Evolutionary conservation across 2,329 filamentous ascomycete genomes (phyloP), one percentile per base, ranked within the genome.

Genomic region (Xylaria digitata): DNA sequence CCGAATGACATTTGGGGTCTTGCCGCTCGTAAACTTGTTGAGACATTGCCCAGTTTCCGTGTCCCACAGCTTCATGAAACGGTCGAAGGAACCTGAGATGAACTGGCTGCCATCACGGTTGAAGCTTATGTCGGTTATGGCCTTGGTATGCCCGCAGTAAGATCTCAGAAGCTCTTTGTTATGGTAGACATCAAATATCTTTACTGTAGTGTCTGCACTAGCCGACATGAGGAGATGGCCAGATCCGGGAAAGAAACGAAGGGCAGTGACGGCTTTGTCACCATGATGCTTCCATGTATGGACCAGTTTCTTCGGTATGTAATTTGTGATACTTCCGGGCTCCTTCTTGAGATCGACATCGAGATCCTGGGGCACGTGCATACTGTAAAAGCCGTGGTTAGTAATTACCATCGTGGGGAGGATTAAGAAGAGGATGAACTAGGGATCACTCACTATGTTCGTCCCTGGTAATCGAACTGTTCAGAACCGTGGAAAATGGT

Each of bases 11-110:
- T 99, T 96, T 5, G 96, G 95, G 15, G 94, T 98, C 83, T 96
- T 97, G 76, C 95, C 95, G 0, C 93, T 97, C 19, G 91, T 93
- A 83, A 97, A 99, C 65, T 93, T 93, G 75, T 89, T 90, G 71
- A 97, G 82, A 76, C 95, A 98, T 73, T 90, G 86, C 52, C 96
- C 96, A 23, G 93, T 97, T 80, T 99, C 96, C 0, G 95, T 97
- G 75, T 99, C 96, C 96, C 96, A 99, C 34, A 99, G 86, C 81
- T 98, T 97, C 83, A 98, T 97, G 82, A 93, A 91, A 61, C 95
- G 91, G 79, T 99, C 96, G 79, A 96, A 99, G 17, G 93, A 96
- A 1, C 92, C 92, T 2, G 94, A 94, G 30, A 99, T 82, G 83
- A 99, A 99, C 61, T 92, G 92, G 11, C 88, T 92, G 59, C 96